These are phyloP conservation scores for Camellia japonica DNA, from an alignment of 148 eudicot species.

Conservation along the genomic window DNA sequence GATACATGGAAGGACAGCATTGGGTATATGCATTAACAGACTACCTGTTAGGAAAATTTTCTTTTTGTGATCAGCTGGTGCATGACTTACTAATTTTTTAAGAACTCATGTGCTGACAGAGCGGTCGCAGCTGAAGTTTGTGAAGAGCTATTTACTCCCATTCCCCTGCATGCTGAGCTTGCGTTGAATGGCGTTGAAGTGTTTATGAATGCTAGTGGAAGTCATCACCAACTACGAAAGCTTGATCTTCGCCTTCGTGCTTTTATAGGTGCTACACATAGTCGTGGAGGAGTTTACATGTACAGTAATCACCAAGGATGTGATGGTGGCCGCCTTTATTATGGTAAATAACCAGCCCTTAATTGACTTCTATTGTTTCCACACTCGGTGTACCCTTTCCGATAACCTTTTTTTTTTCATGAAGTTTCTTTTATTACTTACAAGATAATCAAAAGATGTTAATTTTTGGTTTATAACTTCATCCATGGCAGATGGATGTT, in stretches of 20 bases:
- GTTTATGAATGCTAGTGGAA: constrained; percentile 92
- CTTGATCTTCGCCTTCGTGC: constrained; percentile 90
- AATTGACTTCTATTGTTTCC: constrained; percentile 1
- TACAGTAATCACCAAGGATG: constrained; percentile 32
- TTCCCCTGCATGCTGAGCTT: too few species aligned
- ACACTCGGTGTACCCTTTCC: neutral
- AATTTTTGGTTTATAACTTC: constrained; percentile 14
- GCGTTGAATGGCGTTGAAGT: too few species aligned
- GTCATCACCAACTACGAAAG: constrained; percentile 93
- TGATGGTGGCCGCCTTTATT: constrained; percentile 92
- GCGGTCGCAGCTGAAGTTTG: too few species aligned
- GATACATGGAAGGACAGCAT: too few species aligned
- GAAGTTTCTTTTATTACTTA: neutral
- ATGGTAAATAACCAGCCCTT: constrained; percentile 42
- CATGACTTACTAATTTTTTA: too few species aligned
- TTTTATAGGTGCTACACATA: constrained; percentile 79
- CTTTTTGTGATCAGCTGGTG: too few species aligned
- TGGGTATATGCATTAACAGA: too few species aligned
- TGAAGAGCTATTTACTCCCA: too few species aligned
- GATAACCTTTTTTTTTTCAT: neutral
- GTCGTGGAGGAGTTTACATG: constrained; percentile 17
- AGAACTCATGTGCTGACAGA: too few species aligned
- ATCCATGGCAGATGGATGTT: constrained; percentile 78
- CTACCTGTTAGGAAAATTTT: too few species aligned
- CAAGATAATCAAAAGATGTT: neutral